Evolutionary conservation across 2,329 filamentous ascomycete species (phyloP).

Genomic region (Chaetomium sp.): DNA sequence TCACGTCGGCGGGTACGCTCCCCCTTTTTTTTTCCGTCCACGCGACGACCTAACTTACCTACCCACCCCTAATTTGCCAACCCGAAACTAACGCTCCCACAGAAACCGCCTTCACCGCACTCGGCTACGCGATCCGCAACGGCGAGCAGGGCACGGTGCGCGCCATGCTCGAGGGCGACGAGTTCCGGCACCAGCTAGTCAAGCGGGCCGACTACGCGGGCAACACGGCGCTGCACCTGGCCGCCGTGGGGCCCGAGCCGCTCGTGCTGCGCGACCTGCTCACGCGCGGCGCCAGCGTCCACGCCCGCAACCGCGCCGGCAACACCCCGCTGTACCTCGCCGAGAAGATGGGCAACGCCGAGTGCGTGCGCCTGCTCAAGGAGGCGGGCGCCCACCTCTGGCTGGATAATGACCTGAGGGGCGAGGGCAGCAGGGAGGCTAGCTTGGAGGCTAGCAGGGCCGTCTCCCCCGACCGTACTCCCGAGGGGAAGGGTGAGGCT

Average conservation of each 20-base stretch:
- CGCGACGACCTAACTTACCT: neutral
- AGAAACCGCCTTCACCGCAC: conserved; percentile 69
- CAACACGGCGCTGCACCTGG: conserved; percentile 68
- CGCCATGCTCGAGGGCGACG: conserved; percentile 68
- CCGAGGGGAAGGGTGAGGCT: neutral
- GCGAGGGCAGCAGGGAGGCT: conserved; percentile 25
- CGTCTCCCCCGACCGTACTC: conserved; percentile 11
- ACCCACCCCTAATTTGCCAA: neutral
- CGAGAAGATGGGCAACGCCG: conserved; percentile 57
- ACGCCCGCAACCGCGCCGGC: conserved; percentile 64
- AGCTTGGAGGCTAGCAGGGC: conserved; percentile 18
- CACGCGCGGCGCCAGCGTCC: conserved; percentile 65
- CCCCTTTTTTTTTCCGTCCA: neutral
- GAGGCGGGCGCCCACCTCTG: conserved; percentile 64
- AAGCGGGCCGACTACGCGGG: conserved; percentile 79
- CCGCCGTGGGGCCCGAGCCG: conserved; percentile 56
- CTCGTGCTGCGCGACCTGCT: conserved; percentile 63
- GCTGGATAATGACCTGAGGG: conserved; percentile 47
- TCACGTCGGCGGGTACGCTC: conserved; percentile 43
- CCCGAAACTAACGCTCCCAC: too few species aligned
- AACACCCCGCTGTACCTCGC: conserved; percentile 69
- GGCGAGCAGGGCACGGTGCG: conserved; percentile 67
- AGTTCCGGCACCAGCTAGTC: conserved; percentile 57
- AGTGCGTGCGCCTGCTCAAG: conserved; percentile 55
- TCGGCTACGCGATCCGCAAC: conserved; percentile 78